Evolutionary conservation across 805 yeast species (phyloP), one percentile per base, ranked within the genome.

Genomic region (Yamadazyma phyllophila): DNA sequence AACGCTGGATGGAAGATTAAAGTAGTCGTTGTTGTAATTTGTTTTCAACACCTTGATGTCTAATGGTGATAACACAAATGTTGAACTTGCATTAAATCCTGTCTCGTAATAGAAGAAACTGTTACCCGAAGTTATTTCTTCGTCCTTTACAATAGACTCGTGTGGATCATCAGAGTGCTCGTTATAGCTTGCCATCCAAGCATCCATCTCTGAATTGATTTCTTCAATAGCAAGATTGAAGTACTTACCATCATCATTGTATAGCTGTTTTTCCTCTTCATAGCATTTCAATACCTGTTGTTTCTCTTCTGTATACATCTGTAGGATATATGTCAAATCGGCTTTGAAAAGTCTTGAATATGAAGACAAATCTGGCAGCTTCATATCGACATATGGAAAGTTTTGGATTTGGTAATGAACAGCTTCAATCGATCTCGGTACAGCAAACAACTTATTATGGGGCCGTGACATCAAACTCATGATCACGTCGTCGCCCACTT

Each of bases 51-150:
- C 81, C 49, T 85, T 85, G 26, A 88, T 76, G 60, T 94, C 99
- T 36, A 94, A 68, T 5, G 88, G 82, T 0, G 96, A 81, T 13
- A 92, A 67, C 38, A 88, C 85, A 61, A 69, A 89, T 1, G 83
- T 78, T 2, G 83, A 65, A 12, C 58, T 51, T 0, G 91, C 74
- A 50, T 81, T 80, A 62, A 88, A 84, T 0, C 84, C 80, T 0
- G 94, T 82, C 59, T 91, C 91, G 61, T 86, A 92, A 59, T 81
- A 92, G 61, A 77, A 88, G 59, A 69, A 88, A 7, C 83, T 78
- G 48, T 67, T 65, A 13, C 37, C 59, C 37, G 49, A 75, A 78
- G 26, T 69, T 59, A 41, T 60, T 62, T 45, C 56, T 55, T 43
- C 48, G 29, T 39, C 40, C n/a, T 44, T 33, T 12, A 41, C 49